Conservation (phyloP, 345 rosid genomes). For the Citrus medica region DNA sequence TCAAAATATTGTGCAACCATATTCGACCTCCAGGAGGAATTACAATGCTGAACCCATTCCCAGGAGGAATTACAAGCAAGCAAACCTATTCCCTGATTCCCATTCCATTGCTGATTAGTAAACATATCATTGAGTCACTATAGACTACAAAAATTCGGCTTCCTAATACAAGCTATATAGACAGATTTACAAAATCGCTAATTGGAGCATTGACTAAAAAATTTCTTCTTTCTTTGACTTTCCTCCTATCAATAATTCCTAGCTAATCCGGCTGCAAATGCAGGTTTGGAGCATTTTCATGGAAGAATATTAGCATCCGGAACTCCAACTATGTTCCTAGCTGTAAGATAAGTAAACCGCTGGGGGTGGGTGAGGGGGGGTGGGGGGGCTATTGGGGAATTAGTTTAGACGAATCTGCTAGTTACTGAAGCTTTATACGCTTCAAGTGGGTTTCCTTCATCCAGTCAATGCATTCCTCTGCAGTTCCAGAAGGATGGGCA, state of each 20-base stretch:
- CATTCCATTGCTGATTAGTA: no score
- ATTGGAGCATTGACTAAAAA: background rate
- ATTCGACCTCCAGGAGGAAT: no score
- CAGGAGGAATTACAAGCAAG: no score
- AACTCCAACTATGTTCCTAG: background rate
- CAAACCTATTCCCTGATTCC: no score
- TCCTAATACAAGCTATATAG: background rate
- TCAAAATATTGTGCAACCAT: no score
- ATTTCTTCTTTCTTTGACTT: background rate
- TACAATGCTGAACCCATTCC: no score
- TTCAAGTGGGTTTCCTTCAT: slow-evolving; percentile 67
- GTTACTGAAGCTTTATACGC: slow-evolving; percentile 48
- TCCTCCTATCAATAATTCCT: background rate
- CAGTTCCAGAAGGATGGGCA: slow-evolving; percentile 59
- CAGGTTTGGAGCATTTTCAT: background rate
- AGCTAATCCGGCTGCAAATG: background rate
- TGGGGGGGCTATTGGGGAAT: no score
- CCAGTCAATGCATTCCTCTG: slow-evolving; percentile 89
- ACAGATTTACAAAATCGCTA: background rate
- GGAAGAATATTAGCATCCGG: background rate
- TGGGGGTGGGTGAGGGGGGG: no score
- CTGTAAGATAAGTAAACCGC: background rate
- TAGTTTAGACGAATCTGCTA: background rate
- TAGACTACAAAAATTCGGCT: background rate
- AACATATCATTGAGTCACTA: background rate